Percentiles rank a stretch among this genome's conserved stretches.
phyloP scores from a whole-genome alignment of 2,329 filamentous ascomycete species.

The Aspergillus cejpii region DNA sequence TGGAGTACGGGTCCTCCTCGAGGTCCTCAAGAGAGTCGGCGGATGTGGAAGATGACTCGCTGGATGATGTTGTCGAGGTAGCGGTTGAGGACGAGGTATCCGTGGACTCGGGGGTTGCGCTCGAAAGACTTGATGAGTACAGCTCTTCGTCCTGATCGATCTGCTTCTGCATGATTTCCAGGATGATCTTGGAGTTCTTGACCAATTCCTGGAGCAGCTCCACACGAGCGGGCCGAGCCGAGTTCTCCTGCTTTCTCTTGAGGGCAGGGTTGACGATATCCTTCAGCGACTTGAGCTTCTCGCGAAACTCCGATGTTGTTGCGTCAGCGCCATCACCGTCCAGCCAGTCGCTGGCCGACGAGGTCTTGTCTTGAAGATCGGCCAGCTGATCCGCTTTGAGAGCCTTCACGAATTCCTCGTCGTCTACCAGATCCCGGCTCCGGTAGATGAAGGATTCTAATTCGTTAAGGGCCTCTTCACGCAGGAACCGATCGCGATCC shows the following conservation, averaged over 20 bases:
- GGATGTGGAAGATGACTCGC: conserved; percentile 17
- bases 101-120: conserved; percentile 33
- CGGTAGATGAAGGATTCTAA: conserved; percentile 93
- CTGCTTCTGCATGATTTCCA: conserved; percentile 62
- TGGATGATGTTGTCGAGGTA: conserved; percentile 42
- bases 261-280: conserved; percentile 71
- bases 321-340: conserved; percentile 78
- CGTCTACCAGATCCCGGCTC: conserved; percentile 72
- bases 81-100: conserved; percentile 37
- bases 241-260: conserved; percentile 64
- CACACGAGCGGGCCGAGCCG: conserved; percentile 63
- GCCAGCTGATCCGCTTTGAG: conserved; percentile 64
- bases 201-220: conserved; percentile 63
- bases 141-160: conserved; percentile 64
- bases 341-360: conserved; percentile 77
- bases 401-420: conserved; percentile 63
- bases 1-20: conserved; percentile 58
- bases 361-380: conserved; percentile 60
- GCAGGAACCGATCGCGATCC: conserved; percentile 65
- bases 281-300: conserved; percentile 69
- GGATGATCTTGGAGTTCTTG: conserved; percentile 62
- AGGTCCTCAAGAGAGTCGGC: conserved; percentile 62
- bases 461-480: conserved; percentile 84
- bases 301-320: conserved; percentile 64
- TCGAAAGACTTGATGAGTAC: conserved; percentile 49